phyloP scores from a whole-genome alignment of 1,284 basidiomycete genomes.

The Rhodotorula sp. region DNA sequence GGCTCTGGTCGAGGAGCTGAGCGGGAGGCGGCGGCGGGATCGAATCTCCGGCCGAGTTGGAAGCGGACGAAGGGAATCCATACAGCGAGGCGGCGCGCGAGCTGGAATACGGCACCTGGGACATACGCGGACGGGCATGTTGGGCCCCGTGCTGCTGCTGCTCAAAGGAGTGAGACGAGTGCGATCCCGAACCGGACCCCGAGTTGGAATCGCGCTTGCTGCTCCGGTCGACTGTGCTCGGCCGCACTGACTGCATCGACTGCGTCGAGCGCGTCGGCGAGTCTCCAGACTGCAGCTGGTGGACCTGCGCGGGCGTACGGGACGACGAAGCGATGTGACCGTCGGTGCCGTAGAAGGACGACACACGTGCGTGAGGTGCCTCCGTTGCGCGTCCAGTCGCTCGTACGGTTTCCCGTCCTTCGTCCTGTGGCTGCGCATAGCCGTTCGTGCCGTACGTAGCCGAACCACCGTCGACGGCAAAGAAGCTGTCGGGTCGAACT shows the following conservation, averaged over 20 bases:
- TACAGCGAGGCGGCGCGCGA: constrained; percentile 32
- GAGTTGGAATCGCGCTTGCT: constrained; percentile 8
- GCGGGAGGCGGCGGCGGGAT: constrained; percentile 17
- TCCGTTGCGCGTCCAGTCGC: background rate
- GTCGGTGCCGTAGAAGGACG: constrained; percentile 38
- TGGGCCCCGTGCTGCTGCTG: background rate
- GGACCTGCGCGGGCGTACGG: background rate
- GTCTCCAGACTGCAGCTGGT: background rate
- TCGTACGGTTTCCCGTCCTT: background rate
- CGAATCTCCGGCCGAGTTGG: background rate
- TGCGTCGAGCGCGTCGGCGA: constrained; percentile 3
- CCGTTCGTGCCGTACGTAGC: background rate
- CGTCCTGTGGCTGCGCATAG: background rate
- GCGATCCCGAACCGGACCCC: constrained; percentile 33
- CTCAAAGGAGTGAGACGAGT: constrained; percentile 12
- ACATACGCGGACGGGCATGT: constrained; percentile 22
- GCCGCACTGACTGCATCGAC: constrained; percentile 9
- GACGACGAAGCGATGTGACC: background rate
- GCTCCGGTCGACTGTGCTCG: constrained; percentile 10
- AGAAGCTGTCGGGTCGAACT: constrained; percentile 7
- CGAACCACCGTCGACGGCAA: constrained; percentile 4
- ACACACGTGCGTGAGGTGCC: constrained; percentile 3
- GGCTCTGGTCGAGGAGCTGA: constrained; percentile 78
- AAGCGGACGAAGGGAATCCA: constrained; percentile 16
- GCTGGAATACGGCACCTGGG: constrained; percentile 26